These are phyloP conservation scores for Leccinum ochraceum DNA, from an alignment of 768 basidiomycete species.

Conservation along the genomic window DNA sequence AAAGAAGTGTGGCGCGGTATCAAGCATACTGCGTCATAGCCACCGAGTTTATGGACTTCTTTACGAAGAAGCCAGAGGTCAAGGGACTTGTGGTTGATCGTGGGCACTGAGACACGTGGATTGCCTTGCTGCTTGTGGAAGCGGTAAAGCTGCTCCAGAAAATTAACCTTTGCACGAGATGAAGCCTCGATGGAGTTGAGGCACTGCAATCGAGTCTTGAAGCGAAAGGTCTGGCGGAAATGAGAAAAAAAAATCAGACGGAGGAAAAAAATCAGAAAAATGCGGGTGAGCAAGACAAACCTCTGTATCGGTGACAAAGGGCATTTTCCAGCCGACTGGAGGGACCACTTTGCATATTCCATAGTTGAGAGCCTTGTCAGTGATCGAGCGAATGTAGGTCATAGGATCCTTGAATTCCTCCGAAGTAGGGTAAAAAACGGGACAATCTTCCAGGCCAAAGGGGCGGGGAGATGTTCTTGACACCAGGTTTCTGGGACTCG, in stretches of 20 bases:
- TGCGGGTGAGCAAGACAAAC: slow-evolving; percentile 46
- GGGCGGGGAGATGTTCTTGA: slow-evolving; percentile 54
- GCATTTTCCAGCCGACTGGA: slow-evolving; percentile 92
- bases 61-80: slow-evolving; percentile 94
- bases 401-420: slow-evolving; percentile 95
- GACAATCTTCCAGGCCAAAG: slow-evolving; percentile 89
- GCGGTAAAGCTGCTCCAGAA: slow-evolving; percentile 93
- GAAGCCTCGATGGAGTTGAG: slow-evolving; percentile 98
- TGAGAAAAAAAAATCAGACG: slow-evolving; percentile 24
- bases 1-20: slow-evolving; percentile 18
- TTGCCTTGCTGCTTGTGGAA: slow-evolving; percentile 97
- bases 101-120: slow-evolving; percentile 86
- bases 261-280: slow-evolving; percentile 28
- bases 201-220: slow-evolving; percentile 92
- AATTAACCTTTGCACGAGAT: slow-evolving; percentile 95
- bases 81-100: slow-evolving; percentile 88
- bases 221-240: slow-evolving; percentile 71
- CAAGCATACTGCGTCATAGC: slow-evolving; percentile 74
- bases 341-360: slow-evolving; percentile 98
- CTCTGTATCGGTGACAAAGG: slow-evolving; percentile 93
- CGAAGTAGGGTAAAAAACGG: slow-evolving; percentile 81
- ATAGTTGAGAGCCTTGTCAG: slow-evolving; percentile 65
- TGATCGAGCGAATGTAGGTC: slow-evolving; percentile 85
- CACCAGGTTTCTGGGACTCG: slow-evolving; percentile 46
- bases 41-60: slow-evolving; percentile 88